phyloP scores from a whole-genome alignment of 345 rosid genomes.

The Pistacia vera region DNA sequence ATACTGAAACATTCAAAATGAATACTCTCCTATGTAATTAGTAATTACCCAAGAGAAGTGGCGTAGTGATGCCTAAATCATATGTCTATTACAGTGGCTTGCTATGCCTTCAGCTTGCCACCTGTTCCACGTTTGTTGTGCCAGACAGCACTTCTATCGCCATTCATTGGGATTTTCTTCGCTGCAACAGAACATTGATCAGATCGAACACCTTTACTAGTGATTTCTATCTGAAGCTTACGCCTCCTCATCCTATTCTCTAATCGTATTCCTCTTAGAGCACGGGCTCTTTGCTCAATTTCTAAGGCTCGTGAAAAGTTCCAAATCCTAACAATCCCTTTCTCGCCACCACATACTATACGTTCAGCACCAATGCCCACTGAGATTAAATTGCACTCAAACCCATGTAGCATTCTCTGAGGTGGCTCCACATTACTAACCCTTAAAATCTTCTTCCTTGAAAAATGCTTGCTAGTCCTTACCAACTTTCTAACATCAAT shows the following conservation, averaged over 20 bases:
- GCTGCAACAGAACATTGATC: conserved; percentile 81
- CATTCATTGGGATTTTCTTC: conserved; percentile 64
- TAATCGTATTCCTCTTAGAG: conserved; percentile 62
- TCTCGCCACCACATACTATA: conserved; percentile 89
- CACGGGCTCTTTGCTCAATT: conserved; percentile 61
- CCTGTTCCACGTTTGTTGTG: conserved; percentile 61
- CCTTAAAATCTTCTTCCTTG: conserved; percentile 41
- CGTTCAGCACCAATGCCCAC: conserved; percentile 86
- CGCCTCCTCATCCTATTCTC: conserved; percentile 86
- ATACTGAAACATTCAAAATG: conserved; percentile 9
- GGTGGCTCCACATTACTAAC: conserved; percentile 66
- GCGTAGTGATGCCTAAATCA: conserved; percentile 8
- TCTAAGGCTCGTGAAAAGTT: conserved; percentile 85
- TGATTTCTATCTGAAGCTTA: conserved; percentile 70
- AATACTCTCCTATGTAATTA: conserved; percentile 4
- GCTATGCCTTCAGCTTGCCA: conserved; percentile 70
- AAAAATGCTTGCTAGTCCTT: conserved; percentile 38
- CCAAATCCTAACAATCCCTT: conserved; percentile 84
- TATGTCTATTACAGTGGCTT: neutral
- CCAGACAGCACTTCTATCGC: conserved; percentile 60
- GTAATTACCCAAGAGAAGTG: neutral
- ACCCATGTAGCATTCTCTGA: conserved; percentile 91
- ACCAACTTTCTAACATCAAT: conserved; percentile 81
- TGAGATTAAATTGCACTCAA: conserved; percentile 68
- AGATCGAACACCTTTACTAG: conserved; percentile 47